Evolutionary conservation across 139 green algal species (phyloP).

Genomic region (Eudorina sp.): DNA sequence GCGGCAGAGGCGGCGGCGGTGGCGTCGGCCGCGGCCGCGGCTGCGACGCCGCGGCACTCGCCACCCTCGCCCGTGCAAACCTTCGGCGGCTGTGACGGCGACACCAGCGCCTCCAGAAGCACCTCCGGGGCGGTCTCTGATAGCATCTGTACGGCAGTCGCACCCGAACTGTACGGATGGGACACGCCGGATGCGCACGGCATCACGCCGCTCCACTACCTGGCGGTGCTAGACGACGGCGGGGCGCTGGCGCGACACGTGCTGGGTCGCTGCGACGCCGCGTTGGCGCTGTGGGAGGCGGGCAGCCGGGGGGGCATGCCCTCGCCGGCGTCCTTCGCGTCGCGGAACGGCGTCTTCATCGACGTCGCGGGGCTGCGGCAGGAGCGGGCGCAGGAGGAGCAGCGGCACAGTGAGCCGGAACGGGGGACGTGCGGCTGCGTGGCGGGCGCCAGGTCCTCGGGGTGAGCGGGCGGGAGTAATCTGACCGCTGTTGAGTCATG

Average conservation of each 20-base stretch:
- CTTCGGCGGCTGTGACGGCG: neutral
- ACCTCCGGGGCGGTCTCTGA: too few species aligned
- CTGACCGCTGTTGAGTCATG: neutral
- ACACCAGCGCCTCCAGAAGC: too few species aligned
- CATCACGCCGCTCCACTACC: constrained; percentile 36
- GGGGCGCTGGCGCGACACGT: neutral
- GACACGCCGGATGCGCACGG: constrained; percentile 11
- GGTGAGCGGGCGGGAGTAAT: neutral
- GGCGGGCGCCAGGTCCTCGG: neutral
- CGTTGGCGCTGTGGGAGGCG: neutral
- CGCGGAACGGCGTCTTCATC: neutral
- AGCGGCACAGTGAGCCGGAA: neutral
- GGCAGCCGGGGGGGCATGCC: neutral
- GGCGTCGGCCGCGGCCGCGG: neutral
- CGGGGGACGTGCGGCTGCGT: neutral
- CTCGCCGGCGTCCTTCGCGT: constrained; percentile 25
- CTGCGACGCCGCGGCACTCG: neutral
- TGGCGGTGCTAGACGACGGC: constrained; percentile 26
- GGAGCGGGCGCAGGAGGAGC: too few species aligned
- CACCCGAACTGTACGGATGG: neutral
- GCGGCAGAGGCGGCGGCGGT: neutral
- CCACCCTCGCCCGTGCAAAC: neutral
- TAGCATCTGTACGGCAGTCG: too few species aligned
- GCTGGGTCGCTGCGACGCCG: neutral
- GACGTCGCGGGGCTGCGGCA: neutral